Conservation (phyloP, 2,329 filamentous ascomycete species). For the Aspergillus calidoustus region DNA sequence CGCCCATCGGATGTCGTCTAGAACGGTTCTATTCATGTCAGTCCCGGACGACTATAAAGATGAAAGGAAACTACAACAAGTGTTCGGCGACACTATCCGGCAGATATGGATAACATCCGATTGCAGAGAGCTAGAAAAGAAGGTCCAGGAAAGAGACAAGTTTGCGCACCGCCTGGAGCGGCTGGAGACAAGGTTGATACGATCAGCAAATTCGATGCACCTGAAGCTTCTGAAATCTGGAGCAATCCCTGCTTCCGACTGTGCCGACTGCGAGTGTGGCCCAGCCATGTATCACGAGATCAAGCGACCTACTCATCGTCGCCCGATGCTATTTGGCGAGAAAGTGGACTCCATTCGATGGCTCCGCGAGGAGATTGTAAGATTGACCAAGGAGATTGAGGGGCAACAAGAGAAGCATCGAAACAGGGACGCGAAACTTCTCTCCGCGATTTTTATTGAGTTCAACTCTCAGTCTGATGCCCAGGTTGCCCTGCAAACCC, state of each 20-base stretch:
- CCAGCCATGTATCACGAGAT: constrained; percentile 36
- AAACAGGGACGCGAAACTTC: constrained; percentile 64
- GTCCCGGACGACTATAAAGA: constrained; percentile 79
- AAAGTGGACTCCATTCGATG: constrained; percentile 92
- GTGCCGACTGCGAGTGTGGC: constrained; percentile 34
- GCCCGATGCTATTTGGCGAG: constrained; percentile 70
- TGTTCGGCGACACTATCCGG: constrained; percentile 81
- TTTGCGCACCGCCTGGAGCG: constrained; percentile 78
- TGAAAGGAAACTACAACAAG: constrained; percentile 71
- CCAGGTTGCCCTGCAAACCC: constrained; percentile 80
- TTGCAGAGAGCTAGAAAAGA: constrained; percentile 73
- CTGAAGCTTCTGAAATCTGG: constrained; percentile 59
- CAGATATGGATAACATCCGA: constrained; percentile 83
- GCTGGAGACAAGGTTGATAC: constrained; percentile 85
- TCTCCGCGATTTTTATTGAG: constrained; percentile 86
- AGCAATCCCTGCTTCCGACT: constrained; percentile 26
- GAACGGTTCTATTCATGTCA: constrained; percentile 85
- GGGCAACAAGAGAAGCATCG: constrained; percentile 68
- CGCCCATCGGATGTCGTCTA: constrained; percentile 80
- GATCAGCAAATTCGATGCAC: constrained; percentile 72
- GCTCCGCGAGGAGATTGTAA: constrained; percentile 74
- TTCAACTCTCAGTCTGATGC: constrained; percentile 81
- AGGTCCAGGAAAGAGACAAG: constrained; percentile 79
- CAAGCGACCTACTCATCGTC: constrained; percentile 73
- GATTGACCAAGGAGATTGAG: constrained; percentile 72